Percentiles rank a stretch among this genome's conserved stretches.
phyloP scores from a whole-genome alignment of 2,329 filamentous ascomycete species.

The Colletotrichum euphorbiae region DNA sequence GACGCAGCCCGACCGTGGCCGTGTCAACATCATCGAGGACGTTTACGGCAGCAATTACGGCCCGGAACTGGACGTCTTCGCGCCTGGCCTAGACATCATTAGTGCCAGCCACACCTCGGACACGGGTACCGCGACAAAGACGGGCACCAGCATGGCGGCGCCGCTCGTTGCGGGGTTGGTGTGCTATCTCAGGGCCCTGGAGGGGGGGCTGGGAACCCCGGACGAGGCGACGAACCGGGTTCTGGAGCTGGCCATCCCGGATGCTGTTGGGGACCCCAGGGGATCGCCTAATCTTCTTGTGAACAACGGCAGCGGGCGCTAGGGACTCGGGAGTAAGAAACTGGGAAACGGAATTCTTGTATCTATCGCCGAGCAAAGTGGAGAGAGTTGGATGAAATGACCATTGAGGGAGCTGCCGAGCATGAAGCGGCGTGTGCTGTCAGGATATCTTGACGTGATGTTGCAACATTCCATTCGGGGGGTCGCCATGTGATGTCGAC shows the following conservation, averaged over 20 bases:
- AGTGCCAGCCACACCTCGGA: slow-evolving; percentile 58
- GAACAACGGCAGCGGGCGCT: slow-evolving; percentile 56
- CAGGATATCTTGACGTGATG: neutral
- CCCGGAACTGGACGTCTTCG: slow-evolving; percentile 34
- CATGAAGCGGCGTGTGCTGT: neutral
- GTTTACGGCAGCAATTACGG: slow-evolving; percentile 57
- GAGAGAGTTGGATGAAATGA: neutral
- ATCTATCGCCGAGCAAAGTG: neutral
- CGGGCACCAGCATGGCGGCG: slow-evolving; percentile 71
- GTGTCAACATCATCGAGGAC: slow-evolving; percentile 53
- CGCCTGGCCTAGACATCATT: slow-evolving; percentile 47
- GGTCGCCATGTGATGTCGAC: no score
- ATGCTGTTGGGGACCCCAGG: no score
- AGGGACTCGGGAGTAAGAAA: neutral
- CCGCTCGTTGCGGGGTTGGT: slow-evolving; percentile 70
- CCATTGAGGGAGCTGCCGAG: neutral
- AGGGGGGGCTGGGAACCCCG: no score
- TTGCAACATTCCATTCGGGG: neutral
- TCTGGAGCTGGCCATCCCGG: no score
- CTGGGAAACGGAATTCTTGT: neutral
- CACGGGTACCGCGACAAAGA: slow-evolving; percentile 58
- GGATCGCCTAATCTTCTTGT: slow-evolving; percentile 58
- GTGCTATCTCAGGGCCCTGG: slow-evolving; percentile 60
- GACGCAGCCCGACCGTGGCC: slow-evolving; percentile 34
- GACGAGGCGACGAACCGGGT: no score